phyloP scores from a whole-genome alignment of 2,329 filamentous ascomycete species.

The Alternaria rosae region DNA sequence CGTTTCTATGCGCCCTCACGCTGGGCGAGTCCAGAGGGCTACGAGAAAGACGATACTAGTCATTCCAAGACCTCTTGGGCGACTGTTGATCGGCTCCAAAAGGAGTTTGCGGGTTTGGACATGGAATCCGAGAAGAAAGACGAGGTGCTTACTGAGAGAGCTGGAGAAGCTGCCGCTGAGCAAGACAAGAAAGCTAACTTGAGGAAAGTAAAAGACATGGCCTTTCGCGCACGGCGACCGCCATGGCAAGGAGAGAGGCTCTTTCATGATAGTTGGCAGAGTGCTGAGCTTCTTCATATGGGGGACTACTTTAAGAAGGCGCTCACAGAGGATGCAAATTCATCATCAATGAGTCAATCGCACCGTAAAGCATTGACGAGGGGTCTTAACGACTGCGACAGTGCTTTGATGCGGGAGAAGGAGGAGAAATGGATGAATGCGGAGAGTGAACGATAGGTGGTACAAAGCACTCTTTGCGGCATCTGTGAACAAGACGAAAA shows the following conservation, averaged over 20 bases:
- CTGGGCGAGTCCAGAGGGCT: slow-evolving; percentile 18
- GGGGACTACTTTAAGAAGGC: neutral
- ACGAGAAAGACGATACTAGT: slow-evolving; percentile 21
- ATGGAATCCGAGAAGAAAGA: neutral
- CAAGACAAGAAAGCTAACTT: neutral
- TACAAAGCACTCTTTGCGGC: neutral
- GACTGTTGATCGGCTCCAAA: neutral
- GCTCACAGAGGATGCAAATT: neutral
- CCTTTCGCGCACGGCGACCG: neutral
- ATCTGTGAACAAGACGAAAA: neutral
- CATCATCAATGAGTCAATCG: neutral
- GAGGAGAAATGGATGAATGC: neutral
- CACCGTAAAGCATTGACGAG: neutral
- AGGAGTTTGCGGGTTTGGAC: neutral
- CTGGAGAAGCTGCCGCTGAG: neutral
- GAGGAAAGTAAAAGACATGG: neutral
- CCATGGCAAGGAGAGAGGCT: neutral
- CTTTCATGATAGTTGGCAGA: neutral
- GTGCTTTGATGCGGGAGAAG: neutral
- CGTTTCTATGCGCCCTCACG: slow-evolving; percentile 4
- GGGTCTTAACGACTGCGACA: neutral
- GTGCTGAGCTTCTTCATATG: neutral
- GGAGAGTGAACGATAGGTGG: neutral
- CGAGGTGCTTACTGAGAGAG: neutral
- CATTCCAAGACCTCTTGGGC: slow-evolving; percentile 3